Evolutionary conservation across 371 early-diverging fungal species (phyloP).

Genomic region (Haplosporangium sp.): DNA sequence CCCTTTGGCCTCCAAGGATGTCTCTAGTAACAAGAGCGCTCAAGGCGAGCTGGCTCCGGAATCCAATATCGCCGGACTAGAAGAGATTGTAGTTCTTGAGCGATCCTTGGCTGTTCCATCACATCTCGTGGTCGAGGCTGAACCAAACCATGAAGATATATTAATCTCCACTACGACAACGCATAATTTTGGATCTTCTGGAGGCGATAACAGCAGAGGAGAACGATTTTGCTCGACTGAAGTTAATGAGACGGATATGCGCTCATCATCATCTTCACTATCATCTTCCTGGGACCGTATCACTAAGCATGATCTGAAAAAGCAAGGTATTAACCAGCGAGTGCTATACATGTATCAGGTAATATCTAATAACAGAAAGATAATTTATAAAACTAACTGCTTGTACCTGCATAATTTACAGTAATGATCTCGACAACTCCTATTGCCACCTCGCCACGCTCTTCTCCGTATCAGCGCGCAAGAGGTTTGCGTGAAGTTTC

Average conservation of each 20-base stretch:
- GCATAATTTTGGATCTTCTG: neutral
- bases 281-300: slow-evolving; percentile 52
- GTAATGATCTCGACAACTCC: slow-evolving; percentile 34
- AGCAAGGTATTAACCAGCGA: slow-evolving; percentile 23
- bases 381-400: neutral
- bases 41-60: neutral
- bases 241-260: neutral
- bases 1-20: neutral
- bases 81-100: slow-evolving; percentile 12
- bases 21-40: neutral
- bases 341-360: neutral
- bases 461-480: slow-evolving; percentile 20
- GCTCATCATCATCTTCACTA: slow-evolving; percentile 30
- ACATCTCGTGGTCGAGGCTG: neutral
- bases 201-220: neutral
- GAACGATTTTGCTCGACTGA: neutral
- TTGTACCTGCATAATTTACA: neutral
- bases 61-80: neutral
- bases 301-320: slow-evolving; percentile 34
- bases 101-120: slow-evolving; percentile 15
- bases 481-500: slow-evolving; percentile 17
- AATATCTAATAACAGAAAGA: too few relatives aligned
- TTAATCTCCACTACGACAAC: neutral
- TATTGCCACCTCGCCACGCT: slow-evolving; percentile 14
- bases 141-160: neutral